Evolutionary conservation across 1,139 yeast genomes (phyloP).

Genomic region (Yamadazyma diddensiae): DNA sequence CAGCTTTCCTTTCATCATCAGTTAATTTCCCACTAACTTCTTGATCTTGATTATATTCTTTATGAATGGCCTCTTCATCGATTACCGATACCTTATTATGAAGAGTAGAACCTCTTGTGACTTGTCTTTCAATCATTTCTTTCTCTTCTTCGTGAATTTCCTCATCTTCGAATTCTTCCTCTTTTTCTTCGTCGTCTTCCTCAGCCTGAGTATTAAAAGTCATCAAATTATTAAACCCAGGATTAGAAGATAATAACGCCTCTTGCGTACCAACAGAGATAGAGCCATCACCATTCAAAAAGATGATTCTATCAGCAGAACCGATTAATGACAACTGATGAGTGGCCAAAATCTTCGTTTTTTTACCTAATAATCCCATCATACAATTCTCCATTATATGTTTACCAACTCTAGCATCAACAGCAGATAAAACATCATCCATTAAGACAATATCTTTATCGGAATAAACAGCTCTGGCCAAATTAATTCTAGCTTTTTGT

Average conservation of each 20-base stretch:
- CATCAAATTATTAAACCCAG: constrained; percentile 18
- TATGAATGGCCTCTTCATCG: constrained; percentile 16
- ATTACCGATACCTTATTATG: constrained; percentile 15
- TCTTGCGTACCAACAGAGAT: constrained; percentile 35
- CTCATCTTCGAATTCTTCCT: constrained; percentile 13
- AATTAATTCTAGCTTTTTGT: constrained; percentile 46
- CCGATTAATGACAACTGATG: constrained; percentile 46
- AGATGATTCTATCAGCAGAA: constrained; percentile 39
- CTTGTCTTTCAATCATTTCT: constrained; percentile 13
- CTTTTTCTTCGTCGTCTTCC: constrained; percentile 20
- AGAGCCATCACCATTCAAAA: constrained; percentile 40
- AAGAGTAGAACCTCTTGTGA: constrained; percentile 12
- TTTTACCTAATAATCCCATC: constrained; percentile 30
- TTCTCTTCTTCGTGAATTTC: constrained; percentile 17
- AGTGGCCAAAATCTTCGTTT: constrained; percentile 45
- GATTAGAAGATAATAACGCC: constrained; percentile 32
- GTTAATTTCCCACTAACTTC: constrained; percentile 29
- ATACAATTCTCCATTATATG: constrained; percentile 42
- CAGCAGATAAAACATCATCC: constrained; percentile 50
- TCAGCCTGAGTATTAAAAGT: constrained; percentile 19
- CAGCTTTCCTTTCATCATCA: constrained; percentile 33
- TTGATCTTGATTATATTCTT: constrained; percentile 15
- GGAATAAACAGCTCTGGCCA: constrained; percentile 46
- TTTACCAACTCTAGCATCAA: constrained; percentile 49
- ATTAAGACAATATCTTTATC: constrained; percentile 37